phyloP scores from a whole-genome alignment of 352 stramenopile genomes.

The Pilasporangium apinafurcum region DNA sequence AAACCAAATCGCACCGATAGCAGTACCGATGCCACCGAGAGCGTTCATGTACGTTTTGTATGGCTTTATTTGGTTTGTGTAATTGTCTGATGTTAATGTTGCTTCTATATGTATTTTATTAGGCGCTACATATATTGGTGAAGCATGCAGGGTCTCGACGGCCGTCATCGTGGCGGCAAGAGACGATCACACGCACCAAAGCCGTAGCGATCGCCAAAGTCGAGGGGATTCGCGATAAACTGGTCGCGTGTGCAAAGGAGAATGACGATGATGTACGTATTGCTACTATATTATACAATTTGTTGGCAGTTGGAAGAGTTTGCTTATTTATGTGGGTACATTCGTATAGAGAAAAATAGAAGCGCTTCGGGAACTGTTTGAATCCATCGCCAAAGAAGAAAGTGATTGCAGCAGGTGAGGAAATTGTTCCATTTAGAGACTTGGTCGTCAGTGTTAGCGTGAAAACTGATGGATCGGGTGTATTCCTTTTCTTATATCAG shows the following conservation, averaged over 20 bases:
- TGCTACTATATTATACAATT: constrained; percentile 4
- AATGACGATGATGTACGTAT: constrained; percentile 26
- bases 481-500: constrained; percentile 15
- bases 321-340: not conserved
- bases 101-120: constrained; percentile 1
- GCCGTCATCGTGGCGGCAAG: constrained; percentile 84
- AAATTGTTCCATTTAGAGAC: too few species aligned
- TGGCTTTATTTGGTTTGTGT: too few species aligned
- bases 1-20: not conserved
- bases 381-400: constrained; percentile 83
- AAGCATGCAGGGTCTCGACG: constrained; percentile 81
- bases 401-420: constrained; percentile 83
- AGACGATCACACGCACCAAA: constrained; percentile 85
- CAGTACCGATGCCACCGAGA: constrained; percentile 21
- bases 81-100: too few species aligned
- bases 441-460: too few species aligned
- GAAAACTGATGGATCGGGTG: not conserved
- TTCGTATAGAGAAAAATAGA: constrained; percentile 12
- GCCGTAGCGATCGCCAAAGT: constrained; percentile 74
- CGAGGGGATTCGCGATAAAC: constrained; percentile 75
- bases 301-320: not conserved
- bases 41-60: constrained; percentile 56
- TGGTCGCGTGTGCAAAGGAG: constrained; percentile 62
- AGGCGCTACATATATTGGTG: constrained; percentile 84
- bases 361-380: constrained; percentile 64